Percentiles rank a stretch among this genome's conserved stretches.
These are phyloP conservation scores for Tremella fuciformis DNA, from an alignment of 768 basidiomycete species.

Conservation along the genomic window DNA sequence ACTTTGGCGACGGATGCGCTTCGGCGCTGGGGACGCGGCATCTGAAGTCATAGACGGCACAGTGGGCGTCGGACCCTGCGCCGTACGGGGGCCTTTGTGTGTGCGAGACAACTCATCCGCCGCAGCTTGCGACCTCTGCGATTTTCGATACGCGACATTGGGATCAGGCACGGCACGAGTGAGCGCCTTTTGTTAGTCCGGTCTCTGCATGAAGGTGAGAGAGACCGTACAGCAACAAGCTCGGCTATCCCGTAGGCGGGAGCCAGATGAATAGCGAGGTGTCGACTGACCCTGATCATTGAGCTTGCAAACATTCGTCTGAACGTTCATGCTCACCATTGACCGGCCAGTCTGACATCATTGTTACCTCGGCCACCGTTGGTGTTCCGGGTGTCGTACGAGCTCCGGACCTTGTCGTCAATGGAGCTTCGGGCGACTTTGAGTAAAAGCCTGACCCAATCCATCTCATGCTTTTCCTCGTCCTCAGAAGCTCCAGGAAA, in stretches of 20 bases:
- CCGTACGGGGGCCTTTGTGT: constrained; percentile 37
- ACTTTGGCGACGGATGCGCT: constrained; percentile 48
- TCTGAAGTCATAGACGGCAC: constrained; percentile 44
- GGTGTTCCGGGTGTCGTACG: constrained; percentile 70
- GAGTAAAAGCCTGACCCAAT: constrained; percentile 58
- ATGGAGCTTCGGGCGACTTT: constrained; percentile 1
- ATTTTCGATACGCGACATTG: constrained; percentile 71
- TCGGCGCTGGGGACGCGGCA: constrained; percentile 48
- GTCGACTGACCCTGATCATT: constrained; percentile 43
- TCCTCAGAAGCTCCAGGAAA: constrained; percentile 76
- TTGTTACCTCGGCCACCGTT: constrained; percentile 65
- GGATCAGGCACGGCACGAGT: constrained; percentile 75
- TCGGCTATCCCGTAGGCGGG: constrained; percentile 63
- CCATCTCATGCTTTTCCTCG: constrained; percentile 73
- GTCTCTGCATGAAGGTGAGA: not conserved
- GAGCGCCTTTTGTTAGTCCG: constrained; percentile 55
- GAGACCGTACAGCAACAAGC: constrained; percentile 44
- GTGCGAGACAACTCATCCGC: constrained; percentile 37
- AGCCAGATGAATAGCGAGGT: constrained; percentile 67
- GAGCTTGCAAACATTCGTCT: constrained; percentile 6
- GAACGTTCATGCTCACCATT: constrained; percentile 58
- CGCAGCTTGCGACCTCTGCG: constrained; percentile 53
- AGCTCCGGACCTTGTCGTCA: constrained; percentile 59
- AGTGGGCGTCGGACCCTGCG: constrained; percentile 50
- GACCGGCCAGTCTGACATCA: constrained; percentile 79